These are phyloP conservation scores for Paramarasmius palmivorus DNA, from an alignment of 1,284 basidiomycete genomes.

Conservation along the genomic window DNA sequence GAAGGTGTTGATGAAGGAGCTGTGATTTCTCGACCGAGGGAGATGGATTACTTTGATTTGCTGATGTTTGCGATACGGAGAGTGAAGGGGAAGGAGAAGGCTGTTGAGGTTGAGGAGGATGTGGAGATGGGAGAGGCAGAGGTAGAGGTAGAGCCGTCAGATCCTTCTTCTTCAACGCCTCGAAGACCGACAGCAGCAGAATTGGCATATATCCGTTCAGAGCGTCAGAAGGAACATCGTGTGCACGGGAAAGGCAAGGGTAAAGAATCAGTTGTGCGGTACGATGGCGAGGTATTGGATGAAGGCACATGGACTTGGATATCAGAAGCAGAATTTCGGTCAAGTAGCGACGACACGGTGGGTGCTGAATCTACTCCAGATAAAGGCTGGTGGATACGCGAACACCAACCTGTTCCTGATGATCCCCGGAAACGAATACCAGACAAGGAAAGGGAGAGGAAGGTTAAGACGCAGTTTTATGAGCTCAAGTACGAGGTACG, in stretches of 20 bases:
- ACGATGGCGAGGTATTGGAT: slow-evolving; percentile 55
- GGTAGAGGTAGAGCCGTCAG: slow-evolving; percentile 36
- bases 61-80: neutral
- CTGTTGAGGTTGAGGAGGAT: slow-evolving; percentile 59
- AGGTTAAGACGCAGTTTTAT: slow-evolving; percentile 43
- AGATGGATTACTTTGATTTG: slow-evolving; percentile 1
- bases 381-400: slow-evolving; percentile 15
- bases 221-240: slow-evolving; percentile 47
- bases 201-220: slow-evolving; percentile 43
- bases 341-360: neutral
- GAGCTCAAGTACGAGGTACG: slow-evolving; percentile 64
- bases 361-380: neutral
- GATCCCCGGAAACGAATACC: slow-evolving; percentile 51
- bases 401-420: slow-evolving; percentile 9
- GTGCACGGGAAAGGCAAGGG: slow-evolving; percentile 65
- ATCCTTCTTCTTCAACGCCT: neutral
- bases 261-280: slow-evolving; percentile 57
- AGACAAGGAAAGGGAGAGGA: slow-evolving; percentile 6
- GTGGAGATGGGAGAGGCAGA: slow-evolving; percentile 56
- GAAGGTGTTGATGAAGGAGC: neutral
- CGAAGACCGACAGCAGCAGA: neutral
- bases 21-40: neutral
- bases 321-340: slow-evolving; percentile 2
- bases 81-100: slow-evolving; percentile 27
- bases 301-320: slow-evolving; percentile 35